phyloP scores from a whole-genome alignment of 305 asterid species.

The Fraxinus baroniana region DNA sequence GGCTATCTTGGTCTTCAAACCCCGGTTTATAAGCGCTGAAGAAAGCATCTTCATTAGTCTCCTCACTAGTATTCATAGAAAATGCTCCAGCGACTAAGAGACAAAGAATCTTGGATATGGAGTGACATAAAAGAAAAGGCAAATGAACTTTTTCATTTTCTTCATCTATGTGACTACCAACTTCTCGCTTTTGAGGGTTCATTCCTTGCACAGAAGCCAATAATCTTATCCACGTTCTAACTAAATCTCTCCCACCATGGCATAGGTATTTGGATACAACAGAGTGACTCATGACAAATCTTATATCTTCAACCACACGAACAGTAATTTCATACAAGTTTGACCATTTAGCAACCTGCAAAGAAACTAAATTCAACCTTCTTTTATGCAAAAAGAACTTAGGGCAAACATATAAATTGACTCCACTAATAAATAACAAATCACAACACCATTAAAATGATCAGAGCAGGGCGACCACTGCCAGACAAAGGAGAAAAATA shows the following conservation, averaged over 20 bases:
- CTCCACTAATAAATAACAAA: not conserved
- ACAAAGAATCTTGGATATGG: conserved; percentile 69
- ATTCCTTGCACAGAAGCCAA: conserved; percentile 93
- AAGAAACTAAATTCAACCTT: conserved; percentile 33
- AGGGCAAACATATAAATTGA: conserved; percentile 7
- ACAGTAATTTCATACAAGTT: conserved; percentile 66
- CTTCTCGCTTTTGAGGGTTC: conserved; percentile 87
- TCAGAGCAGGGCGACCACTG: not conserved
- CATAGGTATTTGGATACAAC: conserved; percentile 71
- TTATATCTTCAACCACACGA: conserved; percentile 82
- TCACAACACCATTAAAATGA: not conserved
- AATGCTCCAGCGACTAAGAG: conserved; percentile 87
- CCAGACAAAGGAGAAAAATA: conserved; percentile 1
- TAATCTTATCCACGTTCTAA: conserved; percentile 77
- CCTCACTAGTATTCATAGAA: conserved; percentile 39
- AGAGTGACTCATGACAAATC: conserved; percentile 92
- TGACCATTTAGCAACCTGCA: conserved; percentile 84
- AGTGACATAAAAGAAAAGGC: conserved; percentile 74
- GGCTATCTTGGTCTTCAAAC: conserved; percentile 69
- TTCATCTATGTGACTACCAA: conserved; percentile 78
- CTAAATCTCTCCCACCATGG: conserved; percentile 67
- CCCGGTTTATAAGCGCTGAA: conserved; percentile 39
- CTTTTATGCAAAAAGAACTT: conserved; percentile 18
- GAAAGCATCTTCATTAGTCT: conserved; percentile 43
- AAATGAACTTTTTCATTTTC: conserved; percentile 71